Base-by-base conservation (phyloP, 208 protist species). In the Wallacemonas sp. region DNA sequence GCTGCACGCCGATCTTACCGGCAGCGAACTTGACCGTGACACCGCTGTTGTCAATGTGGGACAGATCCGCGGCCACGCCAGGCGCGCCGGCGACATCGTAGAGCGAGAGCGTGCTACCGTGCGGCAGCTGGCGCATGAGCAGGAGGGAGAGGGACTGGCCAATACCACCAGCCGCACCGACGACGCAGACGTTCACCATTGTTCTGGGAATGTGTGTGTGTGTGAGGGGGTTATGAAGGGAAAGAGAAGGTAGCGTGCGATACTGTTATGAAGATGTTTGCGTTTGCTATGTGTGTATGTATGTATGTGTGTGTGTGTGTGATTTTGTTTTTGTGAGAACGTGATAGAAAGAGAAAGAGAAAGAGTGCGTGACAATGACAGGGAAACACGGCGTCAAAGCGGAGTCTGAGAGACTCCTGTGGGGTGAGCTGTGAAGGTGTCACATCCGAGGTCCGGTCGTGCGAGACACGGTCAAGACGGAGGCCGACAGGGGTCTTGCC, bases 1-100 rank as follows among this genome's bases (percentile, higher is more conserved):
- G 68, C 36, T 94, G 78, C n/a, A 86, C 77, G 39, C 74, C 76
- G 17, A 95, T 59, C 65, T 93, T 81, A 36, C 84, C 91, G 22
- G 51, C 30, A 1, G 51, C 33, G 51, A 26, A 58, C n/a, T n/a
- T n/a, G n/a, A n/a, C n/a, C n/a, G n/a, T n/a, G n/a, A n/a, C n/a
- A n/a, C n/a, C n/a, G n/a, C n/a, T n/a, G n/a, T n/a, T n/a, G n/a
- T n/a, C n/a, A 42, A 97, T 80, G 75, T 98, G 97, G 54, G 82
- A 94, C 24, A 98, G 82, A 77, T 98, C 97, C 28, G 90, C 92
- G 17, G 97, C 97, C 6, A 98, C 94, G 47, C 97, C 97, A 4
- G 90, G 78, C n/a, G 90, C 84, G 22, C 79, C 86, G 1, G 80
- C 84, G 14, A 98, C 88, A 66, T 98, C 96, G 79, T 96, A 98